Evolutionary conservation across 108 stramenopile species (phyloP).

Genomic region (Craspedostauros australis): DNA sequence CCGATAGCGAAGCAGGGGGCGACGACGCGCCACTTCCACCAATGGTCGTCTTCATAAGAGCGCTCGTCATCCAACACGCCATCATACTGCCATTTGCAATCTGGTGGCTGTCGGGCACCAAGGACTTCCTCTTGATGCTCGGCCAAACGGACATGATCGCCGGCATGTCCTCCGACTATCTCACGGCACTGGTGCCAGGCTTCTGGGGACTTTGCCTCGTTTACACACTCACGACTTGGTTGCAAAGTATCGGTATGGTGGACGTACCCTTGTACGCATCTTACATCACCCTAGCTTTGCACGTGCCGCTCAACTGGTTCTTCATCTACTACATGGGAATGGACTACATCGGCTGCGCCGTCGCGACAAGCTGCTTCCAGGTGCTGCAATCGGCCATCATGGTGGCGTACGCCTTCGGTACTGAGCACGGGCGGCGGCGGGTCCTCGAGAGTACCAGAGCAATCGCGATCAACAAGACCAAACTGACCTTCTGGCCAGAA

Average conservation of each 20-base stretch:
- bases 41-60: constrained; percentile 38
- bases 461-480: constrained; percentile 13
- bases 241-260: constrained; percentile 50
- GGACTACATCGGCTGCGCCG: constrained; percentile 54
- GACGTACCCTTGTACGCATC: constrained; percentile 42
- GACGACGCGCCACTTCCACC: constrained; percentile 30
- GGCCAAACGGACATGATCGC: constrained; percentile 46
- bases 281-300: constrained; percentile 24
- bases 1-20: too few relatives aligned
- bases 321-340: constrained; percentile 38
- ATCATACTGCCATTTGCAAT: constrained; percentile 44
- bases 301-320: constrained; percentile 53
- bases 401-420: constrained; percentile 19
- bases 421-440: constrained; percentile 13
- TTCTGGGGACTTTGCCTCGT: constrained; percentile 46
- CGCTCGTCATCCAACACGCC: constrained; percentile 35
- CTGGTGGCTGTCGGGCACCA: constrained; percentile 49
- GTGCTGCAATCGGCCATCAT: constrained; percentile 37
- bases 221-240: constrained; percentile 51
- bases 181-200: constrained; percentile 34
- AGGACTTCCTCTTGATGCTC: constrained; percentile 27
- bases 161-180: constrained; percentile 34
- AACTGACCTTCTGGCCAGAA: constrained; percentile 27
- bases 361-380: constrained; percentile 41
- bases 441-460: constrained; percentile 27